Conservation (phyloP, 371 early-diverging fungal species). For the Amoeboaphelidium occidentale region DNA sequence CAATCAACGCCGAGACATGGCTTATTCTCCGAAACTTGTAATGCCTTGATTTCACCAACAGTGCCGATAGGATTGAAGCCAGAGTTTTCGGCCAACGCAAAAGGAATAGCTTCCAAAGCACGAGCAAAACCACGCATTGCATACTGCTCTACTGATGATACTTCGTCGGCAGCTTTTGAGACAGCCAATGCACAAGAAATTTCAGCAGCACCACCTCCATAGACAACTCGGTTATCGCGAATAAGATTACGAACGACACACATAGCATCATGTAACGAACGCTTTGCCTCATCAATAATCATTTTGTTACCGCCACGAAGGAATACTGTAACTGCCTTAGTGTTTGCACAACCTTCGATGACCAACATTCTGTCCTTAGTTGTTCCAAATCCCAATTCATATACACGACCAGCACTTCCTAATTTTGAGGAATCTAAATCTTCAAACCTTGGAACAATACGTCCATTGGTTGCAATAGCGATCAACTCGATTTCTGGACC, state of each 20-base stretch:
- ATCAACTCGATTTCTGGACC: conserved; percentile 97
- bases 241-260: conserved; percentile 97
- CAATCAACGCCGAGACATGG: conserved; percentile 88
- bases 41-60: conserved; percentile 71
- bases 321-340: conserved; percentile 92
- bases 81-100: conserved; percentile 92
- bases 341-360: conserved; percentile 94
- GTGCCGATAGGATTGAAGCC: conserved; percentile 91
- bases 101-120: conserved; percentile 91
- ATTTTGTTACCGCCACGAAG: conserved; percentile 98
- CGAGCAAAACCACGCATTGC: conserved; percentile 92
- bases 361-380: conserved; percentile 96
- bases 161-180: conserved; percentile 69
- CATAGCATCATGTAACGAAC: conserved; percentile 96
- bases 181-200: conserved; percentile 85
- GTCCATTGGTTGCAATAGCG: conserved; percentile 96
- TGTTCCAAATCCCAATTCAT: conserved; percentile 89
- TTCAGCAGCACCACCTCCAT: conserved; percentile 99
- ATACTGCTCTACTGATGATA: conserved; percentile 80
- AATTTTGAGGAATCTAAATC: conserved; percentile 77
- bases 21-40: conserved; percentile 69
- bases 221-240: conserved; percentile 88
- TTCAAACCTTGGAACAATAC: conserved; percentile 98
- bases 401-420: conserved; percentile 77
- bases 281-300: conserved; percentile 99